Evolutionary conservation across 164 flowering plant genomes (phyloP).

Genomic region (Vitis amurensis): DNA sequence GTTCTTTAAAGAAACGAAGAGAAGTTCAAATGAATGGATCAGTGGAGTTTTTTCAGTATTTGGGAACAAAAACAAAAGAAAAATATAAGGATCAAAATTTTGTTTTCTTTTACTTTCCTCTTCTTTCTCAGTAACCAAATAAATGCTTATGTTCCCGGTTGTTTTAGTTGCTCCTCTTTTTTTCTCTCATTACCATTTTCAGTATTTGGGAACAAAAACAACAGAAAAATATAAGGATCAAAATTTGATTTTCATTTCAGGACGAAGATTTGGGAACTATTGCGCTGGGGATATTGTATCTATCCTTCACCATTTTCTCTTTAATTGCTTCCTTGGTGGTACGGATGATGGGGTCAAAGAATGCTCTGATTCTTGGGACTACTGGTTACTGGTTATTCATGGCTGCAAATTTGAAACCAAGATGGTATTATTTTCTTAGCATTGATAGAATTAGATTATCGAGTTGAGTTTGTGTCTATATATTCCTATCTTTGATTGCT

Average conservation of each 20-base stretch:
- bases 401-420: conserved; percentile 84
- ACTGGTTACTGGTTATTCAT: conserved; percentile 92
- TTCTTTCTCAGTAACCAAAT: neutral
- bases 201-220: too few relatives aligned
- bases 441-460: neutral
- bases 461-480: neutral
- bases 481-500: neutral
- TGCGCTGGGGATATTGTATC: conserved; percentile 82
- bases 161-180: too few relatives aligned
- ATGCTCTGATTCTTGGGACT: conserved; percentile 79
- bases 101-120: neutral
- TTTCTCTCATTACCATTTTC: too few relatives aligned
- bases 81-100: neutral
- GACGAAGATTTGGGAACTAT: conserved; percentile 73
- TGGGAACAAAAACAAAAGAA: neutral
- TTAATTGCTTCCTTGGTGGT: conserved; percentile 79
- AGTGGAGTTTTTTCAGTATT: neutral
- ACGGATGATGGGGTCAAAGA: conserved; percentile 70
- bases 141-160: neutral
- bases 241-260: conserved; percentile 34
- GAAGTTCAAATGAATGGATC: neutral
- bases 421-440: conserved; percentile 45
- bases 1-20: too few relatives aligned
- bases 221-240: too few relatives aligned
- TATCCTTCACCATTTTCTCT: conserved; percentile 79